Percentiles rank a stretch among this genome's conserved stretches.
Conservation (phyloP, 1,284 basidiomycete species). For the Sporisorium graminicola region DNA sequence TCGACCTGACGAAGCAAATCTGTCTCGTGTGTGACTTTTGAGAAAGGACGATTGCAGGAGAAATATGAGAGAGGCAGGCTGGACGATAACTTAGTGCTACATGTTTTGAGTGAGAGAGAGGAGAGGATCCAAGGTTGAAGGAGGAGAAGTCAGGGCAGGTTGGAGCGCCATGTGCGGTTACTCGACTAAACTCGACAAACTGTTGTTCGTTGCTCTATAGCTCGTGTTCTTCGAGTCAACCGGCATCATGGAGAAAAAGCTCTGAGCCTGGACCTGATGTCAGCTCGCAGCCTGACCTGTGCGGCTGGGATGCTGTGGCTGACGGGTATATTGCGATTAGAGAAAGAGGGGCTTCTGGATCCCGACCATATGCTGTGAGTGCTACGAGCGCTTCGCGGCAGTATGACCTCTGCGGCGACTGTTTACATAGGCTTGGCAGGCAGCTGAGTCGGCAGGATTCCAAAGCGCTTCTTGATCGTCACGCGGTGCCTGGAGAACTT, state of each 20-base stretch:
- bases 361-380: not conserved
- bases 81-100: slow-evolving; percentile 32
- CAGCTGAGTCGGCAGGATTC: slow-evolving; percentile 63
- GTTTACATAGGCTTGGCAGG: slow-evolving; percentile 63
- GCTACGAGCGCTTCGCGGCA: slow-evolving; percentile 11
- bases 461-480: slow-evolving; percentile 68
- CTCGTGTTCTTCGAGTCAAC: not conserved
- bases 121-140: not conserved
- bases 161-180: not conserved
- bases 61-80: slow-evolving; percentile 4
- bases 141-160: slow-evolving; percentile 12
- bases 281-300: not conserved
- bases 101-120: slow-evolving; percentile 8
- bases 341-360: not conserved
- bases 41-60: slow-evolving; percentile 15
- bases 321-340: slow-evolving; percentile 40
- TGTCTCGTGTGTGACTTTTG: slow-evolving; percentile 5
- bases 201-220: not conserved
- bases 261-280: slow-evolving; percentile 1
- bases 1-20: not conserved
- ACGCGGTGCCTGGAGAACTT: slow-evolving; percentile 69
- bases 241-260: no score
- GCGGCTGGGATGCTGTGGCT: not conserved
- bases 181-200: no score
- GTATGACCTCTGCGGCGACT: no score